Conservation (phyloP, 129 eudicot species). For the Mikania micrantha region DNA sequence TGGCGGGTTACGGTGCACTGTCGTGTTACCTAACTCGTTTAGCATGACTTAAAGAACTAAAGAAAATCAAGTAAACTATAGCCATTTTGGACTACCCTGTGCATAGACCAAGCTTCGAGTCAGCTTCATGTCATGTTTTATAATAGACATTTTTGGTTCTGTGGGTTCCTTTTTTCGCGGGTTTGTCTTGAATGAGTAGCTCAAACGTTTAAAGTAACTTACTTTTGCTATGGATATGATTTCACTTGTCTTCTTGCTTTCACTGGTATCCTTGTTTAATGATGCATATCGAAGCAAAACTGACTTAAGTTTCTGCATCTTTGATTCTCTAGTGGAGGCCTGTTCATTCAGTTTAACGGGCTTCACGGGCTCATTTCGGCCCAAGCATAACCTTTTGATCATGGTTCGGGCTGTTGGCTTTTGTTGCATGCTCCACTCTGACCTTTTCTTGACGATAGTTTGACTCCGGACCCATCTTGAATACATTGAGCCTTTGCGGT, state of each 20-base stretch:
- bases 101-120: constrained; percentile 35
- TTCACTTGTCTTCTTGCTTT: constrained; percentile 23
- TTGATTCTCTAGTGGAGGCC: constrained; percentile 24
- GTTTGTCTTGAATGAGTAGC: constrained; percentile 42
- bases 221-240: constrained; percentile 23
- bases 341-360: constrained; percentile 16
- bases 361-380: constrained; percentile 20
- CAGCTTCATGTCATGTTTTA: constrained; percentile 31
- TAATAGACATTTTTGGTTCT: constrained; percentile 21
- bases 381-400: constrained; percentile 19
- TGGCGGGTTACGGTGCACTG: not conserved
- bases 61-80: constrained; percentile 5
- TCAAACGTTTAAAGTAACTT: constrained; percentile 40
- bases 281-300: constrained; percentile 53
- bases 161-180: constrained; percentile 19
- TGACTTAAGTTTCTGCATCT: constrained; percentile 52
- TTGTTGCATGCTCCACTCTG: constrained; percentile 9
- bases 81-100: constrained; percentile 23
- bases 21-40: not conserved
- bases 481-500: constrained; percentile 46
- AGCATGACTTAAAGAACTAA: not conserved
- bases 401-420: constrained; percentile 28
- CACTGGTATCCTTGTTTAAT: constrained; percentile 39
- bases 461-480: constrained; percentile 50
- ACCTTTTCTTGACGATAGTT: constrained; percentile 30